Conservation (phyloP, 345 rosid species). For the Eucalyptus leucophloia region DNA sequence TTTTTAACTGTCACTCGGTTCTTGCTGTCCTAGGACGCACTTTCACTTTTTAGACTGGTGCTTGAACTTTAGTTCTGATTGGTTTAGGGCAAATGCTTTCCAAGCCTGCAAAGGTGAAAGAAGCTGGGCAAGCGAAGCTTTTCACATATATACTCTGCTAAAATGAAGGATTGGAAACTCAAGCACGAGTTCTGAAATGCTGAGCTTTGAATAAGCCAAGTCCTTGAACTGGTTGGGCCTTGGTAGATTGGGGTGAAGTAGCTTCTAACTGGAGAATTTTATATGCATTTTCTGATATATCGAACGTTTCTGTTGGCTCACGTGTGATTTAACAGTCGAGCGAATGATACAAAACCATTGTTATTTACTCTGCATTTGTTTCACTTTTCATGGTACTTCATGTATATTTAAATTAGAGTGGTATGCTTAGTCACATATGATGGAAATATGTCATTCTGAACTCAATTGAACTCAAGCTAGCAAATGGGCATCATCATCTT, state of each 20-base stretch:
- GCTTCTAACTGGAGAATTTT: background rate
- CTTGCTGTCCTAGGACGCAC: background rate
- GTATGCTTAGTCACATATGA: no score
- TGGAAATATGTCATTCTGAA: no score
- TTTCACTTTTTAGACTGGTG: background rate
- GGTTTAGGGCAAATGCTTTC: background rate
- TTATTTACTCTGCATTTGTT: no score
- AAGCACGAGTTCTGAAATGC: background rate
- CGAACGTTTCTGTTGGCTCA: background rate
- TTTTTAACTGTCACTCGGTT: background rate
- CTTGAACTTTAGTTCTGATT: background rate
- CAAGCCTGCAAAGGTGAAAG: background rate
- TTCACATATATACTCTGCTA: background rate
- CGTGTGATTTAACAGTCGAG: background rate
- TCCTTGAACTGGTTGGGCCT: background rate
- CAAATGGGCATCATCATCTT: no score
- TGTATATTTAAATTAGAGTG: no score
- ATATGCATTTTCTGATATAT: background rate
- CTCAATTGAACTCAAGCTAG: no score
- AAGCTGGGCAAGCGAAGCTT: background rate
- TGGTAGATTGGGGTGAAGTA: background rate
- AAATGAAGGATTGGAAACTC: background rate
- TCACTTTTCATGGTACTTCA: no score
- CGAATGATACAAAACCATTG: background rate
- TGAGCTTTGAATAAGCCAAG: background rate